Evolutionary conservation across 805 yeast genomes (phyloP), one percentile per base, ranked within the genome.

Genomic region (Debaryomyces tyrocola): DNA sequence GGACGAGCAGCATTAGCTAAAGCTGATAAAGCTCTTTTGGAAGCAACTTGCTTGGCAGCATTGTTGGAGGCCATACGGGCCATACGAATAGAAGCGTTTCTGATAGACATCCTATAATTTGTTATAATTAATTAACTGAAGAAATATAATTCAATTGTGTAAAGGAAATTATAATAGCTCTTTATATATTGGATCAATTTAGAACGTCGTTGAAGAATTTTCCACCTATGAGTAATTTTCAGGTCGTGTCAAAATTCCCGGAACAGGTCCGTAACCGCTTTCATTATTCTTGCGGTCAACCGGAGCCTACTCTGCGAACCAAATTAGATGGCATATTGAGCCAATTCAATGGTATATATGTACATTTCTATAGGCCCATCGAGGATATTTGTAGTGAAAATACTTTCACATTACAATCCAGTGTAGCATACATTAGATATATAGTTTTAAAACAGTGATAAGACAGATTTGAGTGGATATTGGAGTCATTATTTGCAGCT

Each of bases 21-120:
- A 48, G 77, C 72, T 57, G 90, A 72, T 57, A 87, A 70, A 52
- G 90, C 76, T 77, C 94, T 85, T 77, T 80, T 79, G 59, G 82
- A 73, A 51, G 82, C 72, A 58, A 77, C 67, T 56, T 63, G 73
- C 62, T 62, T 67, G 50, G 67, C 54, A 45, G 73, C 68, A 53
- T 69, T 69, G 50, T 80, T 54, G 35, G 71, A 52, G 58, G 77
- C 77, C 51, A 68, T 64, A 67, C 79, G 76, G 51, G 77, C 77
- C 68, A 72, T 63, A 59, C 75, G 74, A 47, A 71, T 54, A 45
- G 76, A 62, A 53, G 71, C 59, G 64, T 60, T 66, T 73, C 77
- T 73, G 58, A 72, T 66, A 49, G 78, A 73, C 77, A 73, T 73
- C 46, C 20, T 41, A n/a, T 31, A 31, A 31, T 31, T 9, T 31